These are phyloP conservation scores for Aureobasidium namibiae DNA, from an alignment of 2,329 filamentous ascomycete genomes.

Conservation along the genomic window DNA sequence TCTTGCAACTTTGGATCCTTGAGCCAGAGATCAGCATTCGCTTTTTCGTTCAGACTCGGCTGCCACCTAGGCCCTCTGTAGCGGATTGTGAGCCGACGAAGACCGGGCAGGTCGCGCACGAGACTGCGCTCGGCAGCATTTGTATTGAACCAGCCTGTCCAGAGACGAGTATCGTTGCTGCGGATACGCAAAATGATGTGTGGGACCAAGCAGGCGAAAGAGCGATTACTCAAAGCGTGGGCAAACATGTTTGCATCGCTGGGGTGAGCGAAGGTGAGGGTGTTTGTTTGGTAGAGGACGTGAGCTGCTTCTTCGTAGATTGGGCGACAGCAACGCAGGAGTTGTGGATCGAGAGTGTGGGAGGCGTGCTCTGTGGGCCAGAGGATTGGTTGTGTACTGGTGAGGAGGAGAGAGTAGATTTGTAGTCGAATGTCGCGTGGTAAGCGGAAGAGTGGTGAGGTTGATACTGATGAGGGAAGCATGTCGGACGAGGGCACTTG, in stretches of 20 bases:
- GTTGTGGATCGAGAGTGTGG: conserved; percentile 21
- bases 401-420: conserved; percentile 27
- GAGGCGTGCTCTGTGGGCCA: conserved; percentile 22
- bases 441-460: conserved; percentile 25
- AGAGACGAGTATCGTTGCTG: conserved; percentile 26
- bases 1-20: conserved; percentile 14
- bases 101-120: conserved; percentile 25
- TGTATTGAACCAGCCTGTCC: conserved; percentile 30
- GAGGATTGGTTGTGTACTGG: conserved; percentile 19
- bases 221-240: conserved; percentile 22
- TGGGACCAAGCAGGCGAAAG: conserved; percentile 15
- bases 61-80: conserved; percentile 27
- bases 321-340: conserved; percentile 25
- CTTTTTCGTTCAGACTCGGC: conserved; percentile 12
- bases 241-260: conserved; percentile 32
- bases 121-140: conserved; percentile 23
- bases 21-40: conserved; percentile 15
- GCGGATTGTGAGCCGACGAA: conserved; percentile 24
- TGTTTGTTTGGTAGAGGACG: conserved; percentile 29
- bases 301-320: conserved; percentile 26
- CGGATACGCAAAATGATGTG: conserved; percentile 26
- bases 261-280: conserved; percentile 29
- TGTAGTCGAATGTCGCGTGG: conserved; percentile 29
- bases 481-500: background rate
- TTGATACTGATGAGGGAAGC: conserved; percentile 20